Evolutionary conservation across 768 basidiomycete species (phyloP), one percentile per base, ranked within the genome.

Genomic region (Termitomyces sp.): DNA sequence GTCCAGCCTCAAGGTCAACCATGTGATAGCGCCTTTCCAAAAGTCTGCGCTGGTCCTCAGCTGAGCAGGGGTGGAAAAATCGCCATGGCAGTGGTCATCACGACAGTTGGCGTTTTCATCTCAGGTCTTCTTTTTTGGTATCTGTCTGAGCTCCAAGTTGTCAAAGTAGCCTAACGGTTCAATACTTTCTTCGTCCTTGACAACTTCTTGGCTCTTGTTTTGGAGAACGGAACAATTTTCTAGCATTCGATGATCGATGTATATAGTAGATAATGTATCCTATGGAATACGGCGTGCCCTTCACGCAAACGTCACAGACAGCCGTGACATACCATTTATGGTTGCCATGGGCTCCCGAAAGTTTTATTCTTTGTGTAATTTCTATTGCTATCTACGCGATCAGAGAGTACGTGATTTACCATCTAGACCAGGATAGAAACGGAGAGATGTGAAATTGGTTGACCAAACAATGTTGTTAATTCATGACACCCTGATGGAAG

Each of bases 11-110:
- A 73, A 7, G 92, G 90, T 36, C 71, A 76, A 59, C 95, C 93
- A 2, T 95, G 94, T 69, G 94, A 95, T 63, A 78, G 79, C 39
- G 93, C 80, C 16, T 83, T 90, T 66, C 69, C 71, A 22, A 71
- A 76, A 12, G 82, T 81, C 4, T 88, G 86, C 62, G 64, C 69
- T 58, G 72, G 74, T 6, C 76, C 78, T 6, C 75, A 76, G 24
- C 77, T 95, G n/a, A 81, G 83, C 63, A 81, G 68, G 58, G 79
- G 76, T 31, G 86, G 74, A 5, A 83, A 82, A 66, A 85, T 93
- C 54, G 91, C 85, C 0, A 81, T 95, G 71, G 91, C 81, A 0
- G 78, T 86, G 34, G 72, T 86, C 20, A 73, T 93, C 46, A 78
- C 81, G 20, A 73, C 87, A 22, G 84, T 87, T 13, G 88, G 89